Conservation (phyloP, 78 protist species). For the Protostelium mycophagum region DNA sequence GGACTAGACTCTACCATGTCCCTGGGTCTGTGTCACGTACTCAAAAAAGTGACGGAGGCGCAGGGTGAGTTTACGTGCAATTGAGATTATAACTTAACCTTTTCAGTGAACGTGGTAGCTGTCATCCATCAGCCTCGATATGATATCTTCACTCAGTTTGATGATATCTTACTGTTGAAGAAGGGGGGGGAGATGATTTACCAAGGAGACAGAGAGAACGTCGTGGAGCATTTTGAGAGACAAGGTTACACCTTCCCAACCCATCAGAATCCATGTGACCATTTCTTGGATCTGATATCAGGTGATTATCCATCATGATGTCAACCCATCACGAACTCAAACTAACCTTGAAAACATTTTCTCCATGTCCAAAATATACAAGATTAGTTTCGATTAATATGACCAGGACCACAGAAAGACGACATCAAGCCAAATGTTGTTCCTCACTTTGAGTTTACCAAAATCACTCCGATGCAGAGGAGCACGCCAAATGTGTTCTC, state of each 20-base stretch:
- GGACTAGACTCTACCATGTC: slow-evolving; percentile 66
- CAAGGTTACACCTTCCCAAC: background rate
- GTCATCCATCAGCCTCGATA: slow-evolving; percentile 64
- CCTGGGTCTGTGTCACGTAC: slow-evolving; percentile 28
- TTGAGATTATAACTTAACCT: background rate
- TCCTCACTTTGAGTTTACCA: background rate
- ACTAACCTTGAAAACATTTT: background rate
- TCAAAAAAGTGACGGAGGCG: slow-evolving; percentile 22
- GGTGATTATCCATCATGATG: background rate
- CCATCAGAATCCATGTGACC: background rate
- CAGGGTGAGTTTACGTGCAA: background rate
- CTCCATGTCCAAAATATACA: background rate
- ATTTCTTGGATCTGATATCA: background rate
- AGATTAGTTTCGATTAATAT: background rate
- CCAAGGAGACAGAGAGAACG: slow-evolving; percentile 21
- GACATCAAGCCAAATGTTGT: background rate
- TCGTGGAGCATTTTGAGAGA: background rate
- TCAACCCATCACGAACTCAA: background rate
- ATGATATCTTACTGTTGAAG: slow-evolving; percentile 30
- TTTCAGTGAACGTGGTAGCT: slow-evolving; percentile 25
- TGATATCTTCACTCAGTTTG: slow-evolving; percentile 51
- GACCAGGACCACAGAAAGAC: background rate
- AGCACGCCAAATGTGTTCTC: background rate
- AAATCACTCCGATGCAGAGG: background rate
- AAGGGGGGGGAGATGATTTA: slow-evolving; percentile 35